Conservation (phyloP, 2,329 filamentous ascomycete genomes). For the Sporothrix brunneoviolacea region DNA sequence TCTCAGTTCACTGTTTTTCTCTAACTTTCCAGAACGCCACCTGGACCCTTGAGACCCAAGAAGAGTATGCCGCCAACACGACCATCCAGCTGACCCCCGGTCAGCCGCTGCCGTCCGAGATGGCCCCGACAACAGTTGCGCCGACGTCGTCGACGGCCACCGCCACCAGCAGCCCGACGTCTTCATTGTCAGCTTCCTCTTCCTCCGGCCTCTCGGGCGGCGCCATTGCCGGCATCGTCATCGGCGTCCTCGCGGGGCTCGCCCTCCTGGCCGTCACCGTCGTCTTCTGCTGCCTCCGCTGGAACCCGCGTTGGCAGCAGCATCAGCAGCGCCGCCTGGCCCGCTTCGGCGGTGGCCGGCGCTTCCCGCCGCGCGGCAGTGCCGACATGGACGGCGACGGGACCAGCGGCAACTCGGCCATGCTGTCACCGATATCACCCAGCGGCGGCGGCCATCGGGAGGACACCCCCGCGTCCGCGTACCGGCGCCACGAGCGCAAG, state of each 20-base stretch:
- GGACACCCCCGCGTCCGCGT: not conserved
- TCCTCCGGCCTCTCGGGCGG: slow-evolving; percentile 27
- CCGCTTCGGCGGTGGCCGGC: too few species aligned
- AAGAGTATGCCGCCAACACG: slow-evolving; percentile 39
- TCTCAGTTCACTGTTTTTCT: not conserved
- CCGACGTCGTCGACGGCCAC: slow-evolving; percentile 17
- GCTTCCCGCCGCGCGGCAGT: too few species aligned
- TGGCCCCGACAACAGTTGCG: too few species aligned
- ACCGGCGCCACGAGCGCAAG: too few species aligned
- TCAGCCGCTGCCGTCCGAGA: slow-evolving; percentile 45
- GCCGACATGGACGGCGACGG: not conserved
- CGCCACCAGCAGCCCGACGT: slow-evolving; percentile 4
- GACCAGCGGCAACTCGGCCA: not conserved
- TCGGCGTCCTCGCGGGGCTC: slow-evolving; percentile 43
- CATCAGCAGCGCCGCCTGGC: not conserved
- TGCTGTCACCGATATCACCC: too few species aligned
- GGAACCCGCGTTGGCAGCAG: not conserved
- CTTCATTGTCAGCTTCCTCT: not conserved
- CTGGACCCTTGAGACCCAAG: slow-evolving; percentile 41
- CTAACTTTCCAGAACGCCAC: slow-evolving; percentile 33
- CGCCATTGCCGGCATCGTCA: slow-evolving; percentile 53
- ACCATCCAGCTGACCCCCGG: slow-evolving; percentile 50
- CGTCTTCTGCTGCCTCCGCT: slow-evolving; percentile 36
- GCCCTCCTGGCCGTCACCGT: slow-evolving; percentile 38
- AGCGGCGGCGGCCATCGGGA: not conserved